Evolutionary conservation across 2,329 filamentous ascomycete species (phyloP), one percentile per base, ranked within the genome.

Genomic region (Teratosphaeria destructans): DNA sequence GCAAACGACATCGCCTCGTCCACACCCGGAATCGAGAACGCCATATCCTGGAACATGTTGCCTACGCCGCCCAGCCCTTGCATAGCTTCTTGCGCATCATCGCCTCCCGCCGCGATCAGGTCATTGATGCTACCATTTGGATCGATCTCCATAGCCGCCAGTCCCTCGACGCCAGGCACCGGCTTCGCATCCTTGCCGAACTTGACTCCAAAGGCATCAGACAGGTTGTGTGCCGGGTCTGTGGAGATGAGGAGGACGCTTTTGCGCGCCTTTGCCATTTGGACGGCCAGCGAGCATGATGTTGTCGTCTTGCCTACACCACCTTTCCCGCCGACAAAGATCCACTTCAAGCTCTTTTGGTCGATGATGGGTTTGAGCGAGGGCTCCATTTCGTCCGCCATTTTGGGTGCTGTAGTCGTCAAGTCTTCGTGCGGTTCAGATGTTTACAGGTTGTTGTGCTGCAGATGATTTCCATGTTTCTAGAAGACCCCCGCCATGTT

Each of bases 1-100:
- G 94, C 94, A 73, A 99, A 99, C 60, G 92, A 96, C 94, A 99
- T 99, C 75, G 94, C 94, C 77, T 99, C 94, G 74, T 99, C 94
- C 63, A 99, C 95, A 77, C 94, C 94, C 19, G 94, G 94, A 63
- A 99, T 99, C 66, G 90, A 92, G 76, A 97, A 96, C 0, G 94
- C 94, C 66, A 99, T 81, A 75, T 99, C 94, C 77, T 99, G 94
- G 88, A 97, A 96, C 92, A 97, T 96, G 67, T 88, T 88, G 29
- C 93, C 92, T 78, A 96, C 85, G 3, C 83, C 85, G 16, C 81
- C 78, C 62, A 86, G 69, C 10, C 86, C 87, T 56, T 82, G 83
- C 78, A 89, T 85, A 49, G 85, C 85, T 65, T 91, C 88, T 66
- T 85, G 81, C 2, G 80, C 82, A 29, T 81, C 83, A 56, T 89